Evolutionary conservation across 257 asterid species (phyloP).

Genomic region (Gardenia jasminoides): DNA sequence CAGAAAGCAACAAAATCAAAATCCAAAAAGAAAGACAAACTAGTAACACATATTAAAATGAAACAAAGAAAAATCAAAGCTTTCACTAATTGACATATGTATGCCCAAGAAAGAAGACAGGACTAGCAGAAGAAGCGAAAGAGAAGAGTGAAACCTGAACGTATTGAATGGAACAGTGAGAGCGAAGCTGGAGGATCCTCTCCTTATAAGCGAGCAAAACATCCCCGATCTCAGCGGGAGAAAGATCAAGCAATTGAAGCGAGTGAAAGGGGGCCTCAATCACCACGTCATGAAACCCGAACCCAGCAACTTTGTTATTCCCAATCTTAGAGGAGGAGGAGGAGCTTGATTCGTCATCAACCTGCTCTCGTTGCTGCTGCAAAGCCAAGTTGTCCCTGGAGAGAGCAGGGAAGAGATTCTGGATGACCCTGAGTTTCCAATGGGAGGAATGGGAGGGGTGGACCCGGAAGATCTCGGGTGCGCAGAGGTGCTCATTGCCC

Average conservation of each 20-base stretch:
- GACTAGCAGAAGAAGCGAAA: background rate
- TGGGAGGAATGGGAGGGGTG: conserved; percentile 56
- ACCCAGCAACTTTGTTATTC: conserved; percentile 41
- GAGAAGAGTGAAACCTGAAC: conserved; percentile 59
- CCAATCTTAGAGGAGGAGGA: background rate
- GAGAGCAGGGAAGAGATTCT: conserved; percentile 88
- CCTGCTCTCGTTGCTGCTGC: background rate
- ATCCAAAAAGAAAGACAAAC: background rate
- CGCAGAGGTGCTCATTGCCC: conserved; percentile 91
- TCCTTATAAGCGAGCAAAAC: conserved; percentile 71
- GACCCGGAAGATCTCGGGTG: conserved; percentile 86
- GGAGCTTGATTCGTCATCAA: conserved; percentile 29
- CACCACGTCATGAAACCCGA: conserved; percentile 95
- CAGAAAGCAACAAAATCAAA: background rate
- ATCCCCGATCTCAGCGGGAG: conserved; percentile 51
- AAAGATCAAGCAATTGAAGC: conserved; percentile 61
- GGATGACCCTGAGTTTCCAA: conserved; percentile 83
- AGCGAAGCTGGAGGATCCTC: conserved; percentile 63
- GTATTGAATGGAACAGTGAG: conserved; percentile 49
- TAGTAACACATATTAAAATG: too few species aligned
- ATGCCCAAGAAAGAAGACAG: too few species aligned
- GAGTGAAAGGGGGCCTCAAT: conserved; percentile 85
- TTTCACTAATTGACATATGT: too few species aligned
- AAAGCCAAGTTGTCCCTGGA: conserved; percentile 44
- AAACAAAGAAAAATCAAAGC: too few species aligned